Evolutionary conservation across 805 yeast species (phyloP).

Genomic region (Kluyveromyces dobzhanskii): DNA sequence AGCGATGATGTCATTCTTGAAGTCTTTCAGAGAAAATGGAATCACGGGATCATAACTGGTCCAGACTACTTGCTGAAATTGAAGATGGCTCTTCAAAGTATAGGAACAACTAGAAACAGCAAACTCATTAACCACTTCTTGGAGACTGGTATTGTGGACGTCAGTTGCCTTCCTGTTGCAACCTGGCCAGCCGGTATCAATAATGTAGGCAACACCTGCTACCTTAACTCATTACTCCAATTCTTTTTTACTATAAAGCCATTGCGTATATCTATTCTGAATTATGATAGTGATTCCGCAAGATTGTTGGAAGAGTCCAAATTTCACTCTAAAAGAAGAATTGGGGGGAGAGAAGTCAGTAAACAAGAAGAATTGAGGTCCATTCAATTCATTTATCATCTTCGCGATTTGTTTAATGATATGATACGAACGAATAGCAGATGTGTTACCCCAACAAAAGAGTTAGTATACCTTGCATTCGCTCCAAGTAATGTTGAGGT

Average conservation of each 20-base stretch:
- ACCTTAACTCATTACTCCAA: constrained; percentile 82
- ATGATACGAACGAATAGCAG: constrained; percentile 56
- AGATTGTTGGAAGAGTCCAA: constrained; percentile 27
- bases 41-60: constrained; percentile 14
- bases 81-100: constrained; percentile 46
- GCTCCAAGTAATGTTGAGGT: constrained; percentile 63
- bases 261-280: constrained; percentile 54
- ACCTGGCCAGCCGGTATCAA: constrained; percentile 87
- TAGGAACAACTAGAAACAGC: constrained; percentile 50
- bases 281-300: constrained; percentile 38
- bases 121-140: constrained; percentile 48
- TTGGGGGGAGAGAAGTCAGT: constrained; percentile 84
- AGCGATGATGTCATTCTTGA: constrained; percentile 40
- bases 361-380: constrained; percentile 72
- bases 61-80: constrained; percentile 46
- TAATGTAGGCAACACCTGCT: constrained; percentile 95
- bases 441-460: constrained; percentile 73
- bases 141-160: constrained; percentile 54
- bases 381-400: constrained; percentile 66
- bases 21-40: constrained; percentile 27
- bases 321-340: constrained; percentile 42
- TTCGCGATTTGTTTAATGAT: constrained; percentile 59
- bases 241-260: constrained; percentile 85
- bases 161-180: constrained; percentile 48
- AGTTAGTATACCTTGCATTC: constrained; percentile 82